Base-by-base conservation (phyloP, 495 filamentous ascomycete genomes). In the Neohortaea acidophila region DNA sequence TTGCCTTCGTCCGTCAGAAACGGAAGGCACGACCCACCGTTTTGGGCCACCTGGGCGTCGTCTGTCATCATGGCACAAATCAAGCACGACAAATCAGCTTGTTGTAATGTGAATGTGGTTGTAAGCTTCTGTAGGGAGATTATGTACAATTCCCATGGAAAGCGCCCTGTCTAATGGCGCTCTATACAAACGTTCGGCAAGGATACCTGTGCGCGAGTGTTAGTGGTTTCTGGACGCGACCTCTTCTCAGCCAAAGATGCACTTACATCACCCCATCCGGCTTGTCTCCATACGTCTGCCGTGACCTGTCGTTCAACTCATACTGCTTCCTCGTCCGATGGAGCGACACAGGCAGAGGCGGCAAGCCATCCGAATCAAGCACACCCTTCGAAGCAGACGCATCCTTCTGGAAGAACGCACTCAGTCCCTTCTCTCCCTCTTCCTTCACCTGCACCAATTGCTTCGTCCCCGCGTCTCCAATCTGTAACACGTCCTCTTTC, bases 381-480 rank as follows among this genome's bases (percentile, higher is more conserved):
- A 93, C 71, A 41, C 71, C 68, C 57, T 70, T 67, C 13, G 69
- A 64, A 37, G 62, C 67, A 17, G 55, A 62, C 51, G 68, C 72
- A 24, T 76, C 69, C 55, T 79, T 78, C 65, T 83, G 70, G 24
- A 87, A 77, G 36, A 74, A 75, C 20, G 69, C 69, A 12, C 79
- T 72, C 25, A 91, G 54, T 0, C 83, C 78, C 17, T 69, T 76
- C 43, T 72, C 65, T 48, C 80, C 85, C 48, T 84, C 67, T 56
- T 86, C 66, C 64, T 79, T 74, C n/a, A 79, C 74, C n/a, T 68
- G 69, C 9, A 84, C 72, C 35, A 97, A 63, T 55, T 83, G 76
- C 64, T 86, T 81, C 47, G 59, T 59, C 11, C 89, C 89, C 9
- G 73, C 82, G 47, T 92, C 78, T 36, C 89, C 91, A 49, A 91